These are phyloP conservation scores for Glycine latifolia DNA, from an alignment of 306 rosid genomes.

Conservation along the genomic window DNA sequence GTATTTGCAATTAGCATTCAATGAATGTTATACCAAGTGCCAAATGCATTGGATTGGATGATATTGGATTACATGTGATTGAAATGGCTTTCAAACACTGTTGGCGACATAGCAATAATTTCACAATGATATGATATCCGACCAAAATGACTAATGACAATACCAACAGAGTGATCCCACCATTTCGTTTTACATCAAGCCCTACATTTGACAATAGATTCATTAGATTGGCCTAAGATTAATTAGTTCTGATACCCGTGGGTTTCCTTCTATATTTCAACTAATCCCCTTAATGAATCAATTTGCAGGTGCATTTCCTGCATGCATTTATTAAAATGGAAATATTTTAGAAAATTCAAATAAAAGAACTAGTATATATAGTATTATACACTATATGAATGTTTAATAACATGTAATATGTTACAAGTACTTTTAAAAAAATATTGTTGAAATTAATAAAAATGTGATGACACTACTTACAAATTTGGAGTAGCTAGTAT, in stretches of 20 bases:
- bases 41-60: constrained; percentile 29
- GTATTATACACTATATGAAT: too few species aligned
- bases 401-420: too few species aligned
- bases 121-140: constrained; percentile 46
- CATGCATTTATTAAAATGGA: not conserved
- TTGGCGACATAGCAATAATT: constrained; percentile 37
- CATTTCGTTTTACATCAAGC: constrained; percentile 28
- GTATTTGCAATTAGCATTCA: constrained; percentile 22
- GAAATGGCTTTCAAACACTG: not conserved
- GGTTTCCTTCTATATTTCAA: not conserved
- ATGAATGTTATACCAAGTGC: not conserved
- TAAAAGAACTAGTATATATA: too few species aligned
- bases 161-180: constrained; percentile 40
- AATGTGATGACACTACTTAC: too few species aligned
- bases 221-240: constrained; percentile 22
- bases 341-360: not conserved
- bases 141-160: constrained; percentile 48
- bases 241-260: not conserved
- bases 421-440: too few species aligned
- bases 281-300: not conserved
- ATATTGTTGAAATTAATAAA: too few species aligned
- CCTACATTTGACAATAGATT: constrained; percentile 5
- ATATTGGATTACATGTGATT: not conserved
- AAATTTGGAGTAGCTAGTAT: too few species aligned
- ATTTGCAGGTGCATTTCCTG: not conserved